Percentiles rank a stretch among this genome's conserved stretches.
These are phyloP conservation scores for Suillus brevipes DNA, from an alignment of 768 basidiomycete genomes.

Conservation along the genomic window DNA sequence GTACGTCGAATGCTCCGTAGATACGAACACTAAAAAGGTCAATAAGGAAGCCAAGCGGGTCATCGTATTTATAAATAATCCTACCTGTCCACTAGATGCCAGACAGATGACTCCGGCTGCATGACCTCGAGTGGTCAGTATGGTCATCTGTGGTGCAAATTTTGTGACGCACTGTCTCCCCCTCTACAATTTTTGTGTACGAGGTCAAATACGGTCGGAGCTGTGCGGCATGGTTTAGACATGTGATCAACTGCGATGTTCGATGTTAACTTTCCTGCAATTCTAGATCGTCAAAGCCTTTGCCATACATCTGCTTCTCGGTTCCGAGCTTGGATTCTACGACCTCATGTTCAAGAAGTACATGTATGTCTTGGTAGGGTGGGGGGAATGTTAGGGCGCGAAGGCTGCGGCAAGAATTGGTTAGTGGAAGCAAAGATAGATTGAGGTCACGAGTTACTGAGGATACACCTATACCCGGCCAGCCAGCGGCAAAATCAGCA, in stretches of 20 bases:
- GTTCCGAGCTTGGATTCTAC: neutral
- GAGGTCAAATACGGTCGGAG: neutral
- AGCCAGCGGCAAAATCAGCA: neutral
- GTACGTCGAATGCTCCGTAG: neutral
- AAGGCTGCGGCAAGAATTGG: neutral
- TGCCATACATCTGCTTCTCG: neutral
- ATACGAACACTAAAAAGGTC: neutral
- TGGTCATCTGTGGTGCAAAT: neutral
- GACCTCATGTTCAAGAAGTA: neutral
- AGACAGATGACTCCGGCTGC: neutral
- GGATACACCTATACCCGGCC: neutral
- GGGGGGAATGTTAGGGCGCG: neutral
- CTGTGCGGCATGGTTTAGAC: neutral
- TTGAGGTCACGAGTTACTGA: neutral
- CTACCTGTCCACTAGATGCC: conserved; percentile 1
- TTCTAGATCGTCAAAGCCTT: neutral
- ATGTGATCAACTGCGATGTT: neutral
- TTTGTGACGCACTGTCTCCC: neutral
- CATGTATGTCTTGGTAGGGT: neutral
- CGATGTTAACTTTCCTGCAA: neutral
- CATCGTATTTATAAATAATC: neutral
- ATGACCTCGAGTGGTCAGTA: neutral
- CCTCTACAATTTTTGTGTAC: neutral
- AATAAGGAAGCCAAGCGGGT: neutral
- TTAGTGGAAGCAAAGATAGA: neutral